Evolutionary conservation across 1,139 yeast genomes (phyloP).

Genomic region (Sugiyamaella grinbergsii): DNA sequence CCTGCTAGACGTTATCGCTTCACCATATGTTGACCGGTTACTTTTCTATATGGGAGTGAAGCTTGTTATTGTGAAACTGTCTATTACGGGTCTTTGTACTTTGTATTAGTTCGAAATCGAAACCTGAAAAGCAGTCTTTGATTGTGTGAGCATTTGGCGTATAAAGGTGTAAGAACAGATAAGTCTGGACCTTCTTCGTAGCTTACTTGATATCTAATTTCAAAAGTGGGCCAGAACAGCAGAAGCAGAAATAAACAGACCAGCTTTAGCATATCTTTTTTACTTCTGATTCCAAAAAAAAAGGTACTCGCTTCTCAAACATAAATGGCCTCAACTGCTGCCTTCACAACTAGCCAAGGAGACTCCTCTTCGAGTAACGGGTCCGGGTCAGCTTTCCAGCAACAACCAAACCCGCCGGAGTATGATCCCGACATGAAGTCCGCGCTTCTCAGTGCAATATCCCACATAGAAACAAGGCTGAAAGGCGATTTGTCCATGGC

Average conservation of each 20-base stretch:
- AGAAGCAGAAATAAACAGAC: no score
- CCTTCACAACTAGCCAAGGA: background rate
- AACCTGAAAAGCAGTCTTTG: no score
- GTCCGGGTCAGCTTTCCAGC: background rate
- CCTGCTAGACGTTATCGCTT: background rate
- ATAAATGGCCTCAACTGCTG: background rate
- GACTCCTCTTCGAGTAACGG: background rate
- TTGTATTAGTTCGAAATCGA: no score
- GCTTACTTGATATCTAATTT: no score
- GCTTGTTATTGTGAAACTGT: background rate
- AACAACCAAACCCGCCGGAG: background rate
- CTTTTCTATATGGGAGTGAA: background rate
- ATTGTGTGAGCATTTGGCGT: no score
- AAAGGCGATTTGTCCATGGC: background rate
- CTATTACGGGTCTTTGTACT: background rate
- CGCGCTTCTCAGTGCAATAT: conserved; percentile 1
- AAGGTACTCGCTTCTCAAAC: no score
- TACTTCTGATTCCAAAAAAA: background rate
- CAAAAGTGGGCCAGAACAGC: no score
- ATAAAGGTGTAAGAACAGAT: no score
- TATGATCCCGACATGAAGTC: conserved; percentile 7
- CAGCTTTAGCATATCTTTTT: background rate
- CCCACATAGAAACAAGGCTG: conserved; percentile 3
- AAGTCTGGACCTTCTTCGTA: no score
- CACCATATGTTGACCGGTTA: background rate